Evolutionary conservation across 1,139 yeast genomes (phyloP), one percentile per base, ranked within the genome.

Genomic region (Kodamaea plutei): DNA sequence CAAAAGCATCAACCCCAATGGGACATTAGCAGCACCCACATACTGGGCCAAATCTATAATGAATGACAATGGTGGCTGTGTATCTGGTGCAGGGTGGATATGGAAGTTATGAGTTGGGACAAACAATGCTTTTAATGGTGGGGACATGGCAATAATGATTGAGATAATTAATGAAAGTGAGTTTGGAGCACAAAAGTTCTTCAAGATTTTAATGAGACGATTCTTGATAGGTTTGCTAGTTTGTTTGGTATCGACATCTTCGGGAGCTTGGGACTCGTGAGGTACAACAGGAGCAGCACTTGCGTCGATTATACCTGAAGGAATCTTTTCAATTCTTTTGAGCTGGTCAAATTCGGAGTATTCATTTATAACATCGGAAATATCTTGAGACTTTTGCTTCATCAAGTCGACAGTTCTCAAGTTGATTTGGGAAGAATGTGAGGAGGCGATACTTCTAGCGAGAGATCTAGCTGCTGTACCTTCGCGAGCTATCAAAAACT

Each of bases 21-120:
- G 97, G 19, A 89, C 96, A 19, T 87, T 77, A 0, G 96, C 96
- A 2, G 78, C 78, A 1, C 96, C 96, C 3, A 89, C 63, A 52
- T 89, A 89, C 11, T 75, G 52, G 1, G 91, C 67, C 40, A 79
- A 76, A 51, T 89, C 96, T 73, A 89, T 81, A 8, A 88, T 37
- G 45, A 89, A 89, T 16, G 88, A 84, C 28, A 89, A 64, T 1
- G 95, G 87, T 0, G 96, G 96, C 39, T 69, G 69, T 4, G 69
- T 67, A 55, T 89, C 97, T 0, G 97, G 96, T 0, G 96, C 96
- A 34, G 69, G 52, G 2, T 71, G 79, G 5, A 63, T 52, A 30
- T 56, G 43, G 31, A 54, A 53, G 2, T 33, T 35, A n/a, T n/a
- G n/a, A 1, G 47, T 36, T 6, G 39, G 33, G 5, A 84, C 87